Conservation (phyloP, 2,329 filamentous ascomycete species). For the Chaetothyriales sp. region DNA sequence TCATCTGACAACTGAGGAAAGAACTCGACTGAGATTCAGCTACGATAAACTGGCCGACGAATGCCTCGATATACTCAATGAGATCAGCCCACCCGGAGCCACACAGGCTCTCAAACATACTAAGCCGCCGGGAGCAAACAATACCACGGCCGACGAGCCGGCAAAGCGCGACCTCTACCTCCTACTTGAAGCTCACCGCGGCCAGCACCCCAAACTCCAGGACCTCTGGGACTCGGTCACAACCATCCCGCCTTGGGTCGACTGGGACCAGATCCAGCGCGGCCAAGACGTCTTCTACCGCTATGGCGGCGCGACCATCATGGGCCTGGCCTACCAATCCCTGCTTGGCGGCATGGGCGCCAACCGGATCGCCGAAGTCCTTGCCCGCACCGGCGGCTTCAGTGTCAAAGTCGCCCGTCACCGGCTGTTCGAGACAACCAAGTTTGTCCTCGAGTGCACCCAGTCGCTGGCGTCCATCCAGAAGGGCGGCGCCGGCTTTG, state of each 20-base stretch:
- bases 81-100: constrained; percentile 38
- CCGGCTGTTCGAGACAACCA: constrained; percentile 58
- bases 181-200: constrained; percentile 46
- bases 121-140: not conserved
- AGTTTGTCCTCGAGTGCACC: constrained; percentile 61
- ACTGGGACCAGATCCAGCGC: constrained; percentile 60
- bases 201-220: constrained; percentile 41
- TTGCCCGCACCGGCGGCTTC: constrained; percentile 63
- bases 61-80: constrained; percentile 50
- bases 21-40: constrained; percentile 46
- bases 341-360: constrained; percentile 51
- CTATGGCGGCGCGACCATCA: constrained; percentile 55
- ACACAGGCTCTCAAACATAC: not conserved
- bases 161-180: constrained; percentile 48
- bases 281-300: constrained; percentile 68
- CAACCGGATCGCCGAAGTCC: constrained; percentile 58
- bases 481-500: constrained; percentile 53
- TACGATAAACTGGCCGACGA: constrained; percentile 59
- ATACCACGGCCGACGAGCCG: constrained; percentile 3
- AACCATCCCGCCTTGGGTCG: constrained; percentile 58
- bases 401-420: constrained; percentile 51
- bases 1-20: constrained; percentile 48
- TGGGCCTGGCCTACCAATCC: constrained; percentile 50
- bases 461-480: constrained; percentile 50
- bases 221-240: constrained; percentile 54